Percentiles rank a stretch among this genome's conserved stretches.
These are phyloP conservation scores for Cordyceps tenuipes DNA, from an alignment of 2,329 filamentous ascomycete species.

Conservation along the genomic window DNA sequence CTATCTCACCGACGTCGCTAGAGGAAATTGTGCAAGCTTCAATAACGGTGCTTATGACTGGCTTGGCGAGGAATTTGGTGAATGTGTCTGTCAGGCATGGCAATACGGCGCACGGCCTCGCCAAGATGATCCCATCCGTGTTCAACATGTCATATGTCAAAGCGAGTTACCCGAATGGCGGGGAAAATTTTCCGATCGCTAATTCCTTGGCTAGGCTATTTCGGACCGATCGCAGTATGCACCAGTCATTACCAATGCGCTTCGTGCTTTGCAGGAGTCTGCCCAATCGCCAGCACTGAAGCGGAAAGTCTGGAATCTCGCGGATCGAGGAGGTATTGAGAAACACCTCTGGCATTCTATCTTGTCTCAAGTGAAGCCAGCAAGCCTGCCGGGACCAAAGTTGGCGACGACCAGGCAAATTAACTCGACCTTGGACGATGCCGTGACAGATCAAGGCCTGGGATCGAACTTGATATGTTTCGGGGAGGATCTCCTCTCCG, in stretches of 20 bases:
- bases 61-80: conserved; percentile 17
- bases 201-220: conserved; percentile 18
- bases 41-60: conserved; percentile 21
- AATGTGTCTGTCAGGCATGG: conserved; percentile 16
- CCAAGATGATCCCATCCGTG: conserved; percentile 25
- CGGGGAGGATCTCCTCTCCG: background rate
- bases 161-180: conserved; percentile 16
- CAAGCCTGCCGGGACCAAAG: background rate
- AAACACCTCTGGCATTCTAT: background rate
- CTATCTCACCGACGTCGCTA: background rate
- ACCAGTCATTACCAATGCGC: conserved; percentile 22
- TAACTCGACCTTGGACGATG: too few species aligned
- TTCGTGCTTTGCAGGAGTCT: conserved; percentile 23
- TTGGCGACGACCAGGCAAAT: background rate
- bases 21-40: conserved; percentile 15
- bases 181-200: background rate
- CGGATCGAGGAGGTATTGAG: background rate
- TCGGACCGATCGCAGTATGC: conserved; percentile 20
- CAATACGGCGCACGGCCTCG: conserved; percentile 18
- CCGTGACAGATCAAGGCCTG: background rate
- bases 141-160: conserved; percentile 29
- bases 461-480: background rate
- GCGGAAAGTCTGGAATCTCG: conserved; percentile 19
- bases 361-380: background rate
- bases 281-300: conserved; percentile 28